Evolutionary conservation across 768 basidiomycete genomes (phyloP).

Genomic region (Rhodotorula sphaerocarpa): DNA sequence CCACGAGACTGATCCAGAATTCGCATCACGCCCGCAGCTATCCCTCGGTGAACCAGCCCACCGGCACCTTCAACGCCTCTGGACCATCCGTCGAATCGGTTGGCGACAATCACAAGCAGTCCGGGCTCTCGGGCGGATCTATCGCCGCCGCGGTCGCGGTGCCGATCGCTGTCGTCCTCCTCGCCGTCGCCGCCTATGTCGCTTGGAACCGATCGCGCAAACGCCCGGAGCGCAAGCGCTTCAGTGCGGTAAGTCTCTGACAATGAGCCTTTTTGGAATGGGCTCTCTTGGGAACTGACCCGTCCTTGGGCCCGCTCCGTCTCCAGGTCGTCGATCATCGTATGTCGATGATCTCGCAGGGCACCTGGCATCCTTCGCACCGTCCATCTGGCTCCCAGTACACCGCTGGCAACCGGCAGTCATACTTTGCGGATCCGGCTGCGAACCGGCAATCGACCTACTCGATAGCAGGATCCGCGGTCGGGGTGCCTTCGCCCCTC

Average conservation of each 20-base stretch:
- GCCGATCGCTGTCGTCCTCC: slow-evolving; percentile 12
- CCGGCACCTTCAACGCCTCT: slow-evolving; percentile 3
- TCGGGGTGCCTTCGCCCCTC: slow-evolving; percentile 7
- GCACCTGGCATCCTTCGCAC: slow-evolving; percentile 27
- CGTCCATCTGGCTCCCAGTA: slow-evolving; percentile 23
- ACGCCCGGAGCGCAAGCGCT: slow-evolving; percentile 27
- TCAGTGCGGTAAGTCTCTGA: slow-evolving; percentile 20
- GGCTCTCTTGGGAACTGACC: not conserved
- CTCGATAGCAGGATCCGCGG: slow-evolving; percentile 9
- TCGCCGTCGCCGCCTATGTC: slow-evolving; percentile 13
- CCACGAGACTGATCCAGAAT: too few species aligned
- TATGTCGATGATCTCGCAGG: slow-evolving; percentile 37
- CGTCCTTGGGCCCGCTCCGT: not conserved
- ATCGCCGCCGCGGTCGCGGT: slow-evolving; percentile 30
- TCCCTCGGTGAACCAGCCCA: slow-evolving; percentile 21
- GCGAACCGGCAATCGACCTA: slow-evolving; percentile 25
- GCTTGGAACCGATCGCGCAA: slow-evolving; percentile 15
- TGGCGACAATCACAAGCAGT: not conserved
- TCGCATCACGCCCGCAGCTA: slow-evolving; percentile 14
- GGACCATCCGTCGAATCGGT: slow-evolving; percentile 34
- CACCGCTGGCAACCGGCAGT: slow-evolving; percentile 19
- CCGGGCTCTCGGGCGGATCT: slow-evolving; percentile 17
- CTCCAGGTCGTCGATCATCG: slow-evolving; percentile 34
- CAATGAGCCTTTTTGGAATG: too few species aligned
- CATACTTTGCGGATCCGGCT: slow-evolving; percentile 12